phyloP scores from a whole-genome alignment of 352 stramenopile species.

The Globisporangium nunn region DNA sequence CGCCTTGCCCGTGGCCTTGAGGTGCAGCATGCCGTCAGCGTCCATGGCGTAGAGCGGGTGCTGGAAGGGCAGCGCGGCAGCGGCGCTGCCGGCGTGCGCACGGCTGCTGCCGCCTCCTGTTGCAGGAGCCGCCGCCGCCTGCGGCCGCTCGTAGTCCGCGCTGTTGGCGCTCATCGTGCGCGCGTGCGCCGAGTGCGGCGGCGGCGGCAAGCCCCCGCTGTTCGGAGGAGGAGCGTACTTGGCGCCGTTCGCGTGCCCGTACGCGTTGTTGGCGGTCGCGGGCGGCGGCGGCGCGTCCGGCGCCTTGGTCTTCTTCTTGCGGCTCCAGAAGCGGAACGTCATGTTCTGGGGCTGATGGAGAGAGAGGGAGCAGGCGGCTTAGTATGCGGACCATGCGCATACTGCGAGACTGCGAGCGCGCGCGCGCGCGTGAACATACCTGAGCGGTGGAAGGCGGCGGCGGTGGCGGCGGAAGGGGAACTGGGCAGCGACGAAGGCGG shows the following conservation, averaged over 20 bases:
- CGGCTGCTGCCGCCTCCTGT: neutral
- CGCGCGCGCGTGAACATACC: too few relatives aligned
- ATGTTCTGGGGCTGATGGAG: conserved; percentile 14
- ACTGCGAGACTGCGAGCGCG: too few relatives aligned
- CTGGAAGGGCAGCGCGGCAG: conserved; percentile 44
- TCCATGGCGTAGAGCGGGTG: conserved; percentile 85
- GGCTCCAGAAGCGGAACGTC: conserved; percentile 70
- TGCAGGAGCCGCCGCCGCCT: neutral
- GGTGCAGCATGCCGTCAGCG: conserved; percentile 71
- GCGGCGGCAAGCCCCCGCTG: conserved; percentile 13
- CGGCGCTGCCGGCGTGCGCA: conserved; percentile 2
- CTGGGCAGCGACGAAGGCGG: neutral
- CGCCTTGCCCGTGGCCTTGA: conserved; percentile 79
- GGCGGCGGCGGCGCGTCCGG: neutral
- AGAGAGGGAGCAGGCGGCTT: neutral
- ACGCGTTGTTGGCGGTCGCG: conserved; percentile 1
- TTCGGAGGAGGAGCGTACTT: conserved; percentile 21
- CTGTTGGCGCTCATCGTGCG: conserved; percentile 37
- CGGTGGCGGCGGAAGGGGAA: neutral
- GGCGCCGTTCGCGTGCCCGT: conserved; percentile 13
- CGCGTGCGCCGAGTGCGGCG: conserved; percentile 34
- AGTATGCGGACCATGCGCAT: neutral
- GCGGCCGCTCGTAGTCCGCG: conserved; percentile 11
- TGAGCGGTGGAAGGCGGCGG: neutral
- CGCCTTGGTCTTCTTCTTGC: conserved; percentile 59